Evolutionary conservation across 1,139 yeast species (phyloP), one percentile per base, ranked within the genome.

Genomic region (Zygoascus sp.): DNA sequence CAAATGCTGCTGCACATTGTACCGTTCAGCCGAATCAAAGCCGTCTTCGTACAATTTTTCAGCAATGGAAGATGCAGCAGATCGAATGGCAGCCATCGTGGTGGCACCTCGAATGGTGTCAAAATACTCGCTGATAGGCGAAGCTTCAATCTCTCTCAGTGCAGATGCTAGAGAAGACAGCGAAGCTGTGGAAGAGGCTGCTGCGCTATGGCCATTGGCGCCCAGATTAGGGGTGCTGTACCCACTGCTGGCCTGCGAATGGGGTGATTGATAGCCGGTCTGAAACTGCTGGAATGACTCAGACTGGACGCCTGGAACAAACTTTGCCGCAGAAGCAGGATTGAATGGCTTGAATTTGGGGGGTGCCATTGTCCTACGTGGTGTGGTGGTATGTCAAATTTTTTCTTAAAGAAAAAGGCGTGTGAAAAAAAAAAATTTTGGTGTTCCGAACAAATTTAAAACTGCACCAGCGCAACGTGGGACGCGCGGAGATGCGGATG

Each of bases 111-210:
- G 80, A 44, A 89, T 72, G 42, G 73, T 72, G 25, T 69, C 66
- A 57, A 90, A 70, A 51, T 75, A 66, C 30, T 77, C 81, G 43
- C 83, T 76, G 52, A 89, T 73, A 16, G 96, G 96, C n/a, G 84
- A 70, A 41, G 79, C 63, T 32, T 75, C 76, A 53, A 89, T 68
- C 57, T 83, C 85, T 51, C 75, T 75, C 61, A 88, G 72, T 8
- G 92, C 85, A n/a, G 85, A 75, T 51, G 78, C 79, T 51, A 89
- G 70, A 8, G 92, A 83, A 8, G 85, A 67, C 55, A 86, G 71
- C 5, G 96, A 86, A 9, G 90, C 76, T 19, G 88, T 74, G 2
- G 87, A 80, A 3, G 76, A 66, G 3, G 65, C 59, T 16, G 46
- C 50, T 2, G 53, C 50, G 25, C 56, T 52, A 11, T 47, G 45